phyloP scores from a whole-genome alignment of 139 green algal species.

The Nannochloris sp. region DNA sequence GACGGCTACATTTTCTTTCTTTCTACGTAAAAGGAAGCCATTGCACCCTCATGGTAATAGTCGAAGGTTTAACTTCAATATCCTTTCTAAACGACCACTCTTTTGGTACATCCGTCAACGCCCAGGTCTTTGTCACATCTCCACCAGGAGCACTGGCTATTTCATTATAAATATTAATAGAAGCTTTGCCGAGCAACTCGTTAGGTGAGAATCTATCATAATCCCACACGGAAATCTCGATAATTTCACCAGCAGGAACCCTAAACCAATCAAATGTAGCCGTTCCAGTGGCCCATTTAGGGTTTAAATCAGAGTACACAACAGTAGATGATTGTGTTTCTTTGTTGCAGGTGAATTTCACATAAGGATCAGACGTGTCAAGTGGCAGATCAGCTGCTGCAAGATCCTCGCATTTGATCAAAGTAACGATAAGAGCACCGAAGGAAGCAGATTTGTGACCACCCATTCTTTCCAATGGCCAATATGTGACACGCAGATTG shows the following conservation, averaged over 20 bases:
- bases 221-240: constrained; percentile 36
- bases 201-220: constrained; percentile 22
- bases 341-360: constrained; percentile 26
- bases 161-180: constrained; percentile 30
- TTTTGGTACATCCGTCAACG: constrained; percentile 12
- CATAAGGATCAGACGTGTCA: constrained; percentile 35
- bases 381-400: constrained; percentile 22
- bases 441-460: constrained; percentile 7
- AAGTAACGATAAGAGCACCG: constrained; percentile 21
- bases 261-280: constrained; percentile 42
- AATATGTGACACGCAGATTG: constrained; percentile 32
- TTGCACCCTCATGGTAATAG: constrained; percentile 27
- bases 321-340: background rate
- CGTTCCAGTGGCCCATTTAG: constrained; percentile 6
- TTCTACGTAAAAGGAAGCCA: constrained; percentile 30
- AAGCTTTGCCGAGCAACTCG: constrained; percentile 20
- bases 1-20: background rate
- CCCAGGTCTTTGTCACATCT: constrained; percentile 29
- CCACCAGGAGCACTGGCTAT: constrained; percentile 10
- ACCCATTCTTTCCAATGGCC: constrained; percentile 33
- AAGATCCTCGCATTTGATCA: constrained; percentile 22
- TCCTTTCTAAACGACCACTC: background rate
- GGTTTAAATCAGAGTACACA: constrained; percentile 3
- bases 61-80: background rate
- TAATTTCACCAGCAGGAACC: constrained; percentile 20